Evolutionary conservation across 768 basidiomycete genomes (phyloP), one percentile per base, ranked within the genome.

Genomic region (Tylopilus cervinicoccineus): DNA sequence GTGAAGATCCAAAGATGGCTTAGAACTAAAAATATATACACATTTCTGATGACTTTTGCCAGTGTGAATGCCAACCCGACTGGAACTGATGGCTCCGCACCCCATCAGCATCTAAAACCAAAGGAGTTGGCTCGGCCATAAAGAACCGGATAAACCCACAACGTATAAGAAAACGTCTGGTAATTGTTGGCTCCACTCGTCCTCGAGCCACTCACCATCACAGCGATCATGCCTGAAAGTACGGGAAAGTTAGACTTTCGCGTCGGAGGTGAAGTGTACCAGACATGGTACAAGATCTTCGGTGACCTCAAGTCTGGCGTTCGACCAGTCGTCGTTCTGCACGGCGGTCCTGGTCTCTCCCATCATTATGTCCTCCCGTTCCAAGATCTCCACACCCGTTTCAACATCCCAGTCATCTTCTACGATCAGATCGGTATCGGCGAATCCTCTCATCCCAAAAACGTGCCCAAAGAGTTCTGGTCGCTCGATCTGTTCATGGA

Each of bases 391-490:
- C 48, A 65, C 23, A 20, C 47, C 38, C 42, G 45, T 12, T 49
- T 59, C 38, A 56, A 56, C 40, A 70, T 71, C 29, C 72, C 76
- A 1, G 66, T 80, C 49, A 56, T 79, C 33, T 67, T 79, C 56
- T 79, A 79, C 50, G 78, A 79, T 51, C 76, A 78, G 63, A 57
- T 80, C 38, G 78, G 78, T 7, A 71, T 59, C 52, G 74, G 70
- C 10, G 55, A 60, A 38, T 78, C 77, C 4, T 74, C 77, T 13
- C 77, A 74, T 45, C 66, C 70, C 1, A 67, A 56, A 4, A 29
- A 45, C 14, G 51, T 39, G 8, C 45, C 47, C 0, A 52, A 50
- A 17, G 59, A 53, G 23, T 76, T 76, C 55, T 74, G 73, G 76
- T 73, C 71, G 6, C 54, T 72, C 19, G 70, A 76, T 7, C 71